A percentile compares a stretch with the other conserved stretches of the same genome.
Evolutionary conservation across 768 basidiomycete genomes (phyloP).

Genomic region (Gymnopilus junonius): DNA sequence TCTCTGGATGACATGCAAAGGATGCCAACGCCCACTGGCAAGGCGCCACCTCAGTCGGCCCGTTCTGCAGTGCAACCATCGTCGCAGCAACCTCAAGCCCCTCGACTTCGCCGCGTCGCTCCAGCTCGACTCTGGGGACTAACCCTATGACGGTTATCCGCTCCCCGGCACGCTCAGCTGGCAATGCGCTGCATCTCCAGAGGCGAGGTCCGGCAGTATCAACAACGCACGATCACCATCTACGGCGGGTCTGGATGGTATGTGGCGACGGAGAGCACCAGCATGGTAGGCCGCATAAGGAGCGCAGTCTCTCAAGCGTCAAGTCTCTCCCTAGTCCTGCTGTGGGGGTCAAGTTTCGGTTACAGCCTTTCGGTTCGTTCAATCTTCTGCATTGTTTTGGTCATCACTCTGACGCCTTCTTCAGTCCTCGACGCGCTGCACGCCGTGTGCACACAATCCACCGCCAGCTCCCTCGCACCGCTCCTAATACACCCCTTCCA

Average conservation of each 20-base stretch:
- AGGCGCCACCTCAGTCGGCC: constrained; percentile 18
- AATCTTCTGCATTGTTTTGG: constrained; percentile 6
- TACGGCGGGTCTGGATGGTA: constrained; percentile 15
- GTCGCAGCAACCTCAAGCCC: constrained; percentile 22
- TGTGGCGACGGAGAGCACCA: constrained; percentile 39
- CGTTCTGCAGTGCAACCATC: not conserved
- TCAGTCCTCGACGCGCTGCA: constrained; percentile 44
- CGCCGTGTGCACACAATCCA: constrained; percentile 37
- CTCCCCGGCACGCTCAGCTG: constrained; percentile 55
- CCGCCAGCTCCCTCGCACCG: constrained; percentile 43
- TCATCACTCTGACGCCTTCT: not conserved
- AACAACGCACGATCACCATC: constrained; percentile 19
- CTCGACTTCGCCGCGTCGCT: constrained; percentile 64
- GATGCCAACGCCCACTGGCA: constrained; percentile 7
- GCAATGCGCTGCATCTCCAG: constrained; percentile 54
- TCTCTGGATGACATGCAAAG: constrained; percentile 10
- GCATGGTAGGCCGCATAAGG: constrained; percentile 55
- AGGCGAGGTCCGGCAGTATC: constrained; percentile 54
- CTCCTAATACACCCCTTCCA: constrained; percentile 41
- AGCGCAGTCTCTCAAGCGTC: constrained; percentile 52
- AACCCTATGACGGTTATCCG: constrained; percentile 64
- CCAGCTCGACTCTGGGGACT: constrained; percentile 58
- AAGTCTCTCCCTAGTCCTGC: constrained; percentile 7
- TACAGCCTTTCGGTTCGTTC: constrained; percentile 20
- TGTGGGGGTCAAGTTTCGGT: constrained; percentile 1